phyloP scores from a whole-genome alignment of 495 filamentous ascomycete genomes.

The Penicillium crystallinum region DNA sequence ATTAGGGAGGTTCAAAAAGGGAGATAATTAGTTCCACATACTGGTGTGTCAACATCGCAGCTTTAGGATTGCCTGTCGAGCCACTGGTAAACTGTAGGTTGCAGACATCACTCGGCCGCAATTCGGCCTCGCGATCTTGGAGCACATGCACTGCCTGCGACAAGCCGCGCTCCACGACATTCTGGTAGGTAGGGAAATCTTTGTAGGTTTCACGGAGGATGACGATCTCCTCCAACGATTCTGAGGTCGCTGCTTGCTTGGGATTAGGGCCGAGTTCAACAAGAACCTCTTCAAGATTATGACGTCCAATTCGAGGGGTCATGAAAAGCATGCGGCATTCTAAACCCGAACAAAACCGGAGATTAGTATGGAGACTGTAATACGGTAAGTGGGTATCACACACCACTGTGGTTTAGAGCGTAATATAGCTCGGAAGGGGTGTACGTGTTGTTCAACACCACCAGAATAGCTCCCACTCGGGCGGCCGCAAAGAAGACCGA shows the following conservation, averaged over 20 bases:
- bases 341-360: conserved; percentile 8
- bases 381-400: conserved; percentile 10
- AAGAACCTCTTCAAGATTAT: conserved; percentile 51
- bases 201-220: conserved; percentile 50
- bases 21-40: conserved; percentile 24
- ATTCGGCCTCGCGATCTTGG: conserved; percentile 38
- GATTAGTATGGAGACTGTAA: conserved; percentile 1
- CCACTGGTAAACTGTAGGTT: conserved; percentile 70
- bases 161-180: conserved; percentile 34
- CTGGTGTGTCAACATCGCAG: conserved; percentile 71
- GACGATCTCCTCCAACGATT: conserved; percentile 43
- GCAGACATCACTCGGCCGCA: conserved; percentile 57
- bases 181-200: conserved; percentile 47
- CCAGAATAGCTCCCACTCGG: conserved; percentile 60
- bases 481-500: conserved; percentile 64
- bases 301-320: conserved; percentile 54
- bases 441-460: conserved; percentile 69
- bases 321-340: conserved; percentile 62
- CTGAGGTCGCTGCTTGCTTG: conserved; percentile 26
- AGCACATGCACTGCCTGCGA: conserved; percentile 36
- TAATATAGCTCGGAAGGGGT: conserved; percentile 58
- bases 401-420: conserved; percentile 60
- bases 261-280: conserved; percentile 40
- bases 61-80: conserved; percentile 66
- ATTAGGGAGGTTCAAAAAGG: not conserved